Conservation (phyloP, 2,329 filamentous ascomycete genomes). For the Hirsutella minnesotensis region DNA sequence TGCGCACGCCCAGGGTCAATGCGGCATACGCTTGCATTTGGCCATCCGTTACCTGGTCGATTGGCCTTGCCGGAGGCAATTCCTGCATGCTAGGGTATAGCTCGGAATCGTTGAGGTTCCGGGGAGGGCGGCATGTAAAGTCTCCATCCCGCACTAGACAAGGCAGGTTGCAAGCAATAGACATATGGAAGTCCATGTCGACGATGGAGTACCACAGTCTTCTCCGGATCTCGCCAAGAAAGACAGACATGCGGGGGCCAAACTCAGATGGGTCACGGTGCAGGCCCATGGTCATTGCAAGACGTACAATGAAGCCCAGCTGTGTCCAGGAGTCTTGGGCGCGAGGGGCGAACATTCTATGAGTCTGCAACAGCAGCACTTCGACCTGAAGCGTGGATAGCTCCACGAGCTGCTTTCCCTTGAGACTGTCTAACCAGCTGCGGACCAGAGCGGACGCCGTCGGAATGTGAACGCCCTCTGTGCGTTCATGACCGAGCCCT, state of each 20-base stretch:
- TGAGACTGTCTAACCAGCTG: constrained; percentile 38
- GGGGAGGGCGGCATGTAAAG: constrained; percentile 39
- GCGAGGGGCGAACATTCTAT: constrained; percentile 37
- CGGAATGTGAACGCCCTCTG: constrained; percentile 42
- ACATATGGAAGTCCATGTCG: constrained; percentile 44
- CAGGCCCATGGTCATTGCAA: constrained; percentile 48
- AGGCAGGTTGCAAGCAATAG: constrained; percentile 39
- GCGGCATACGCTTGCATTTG: constrained; percentile 43
- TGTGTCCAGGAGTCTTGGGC: constrained; percentile 42
- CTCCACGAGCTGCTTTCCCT: constrained; percentile 40
- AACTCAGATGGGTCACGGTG: constrained; percentile 46
- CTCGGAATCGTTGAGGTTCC: constrained; percentile 41
- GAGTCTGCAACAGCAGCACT: constrained; percentile 39
- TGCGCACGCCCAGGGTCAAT: constrained; percentile 34
- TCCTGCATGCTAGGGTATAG: constrained; percentile 34
- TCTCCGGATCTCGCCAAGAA: constrained; percentile 40
- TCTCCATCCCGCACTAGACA: constrained; percentile 39
- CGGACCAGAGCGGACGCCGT: constrained; percentile 44
- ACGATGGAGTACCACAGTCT: constrained; percentile 44
- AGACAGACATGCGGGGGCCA: constrained; percentile 33
- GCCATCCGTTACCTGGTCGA: constrained; percentile 39
- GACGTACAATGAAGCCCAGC: constrained; percentile 41
- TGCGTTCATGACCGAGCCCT: constrained; percentile 37
- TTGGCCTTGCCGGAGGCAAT: constrained; percentile 34
- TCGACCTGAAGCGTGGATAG: constrained; percentile 42